Evolutionary conservation across 805 yeast genomes (phyloP).

Genomic region (Yarrowia divulgata): DNA sequence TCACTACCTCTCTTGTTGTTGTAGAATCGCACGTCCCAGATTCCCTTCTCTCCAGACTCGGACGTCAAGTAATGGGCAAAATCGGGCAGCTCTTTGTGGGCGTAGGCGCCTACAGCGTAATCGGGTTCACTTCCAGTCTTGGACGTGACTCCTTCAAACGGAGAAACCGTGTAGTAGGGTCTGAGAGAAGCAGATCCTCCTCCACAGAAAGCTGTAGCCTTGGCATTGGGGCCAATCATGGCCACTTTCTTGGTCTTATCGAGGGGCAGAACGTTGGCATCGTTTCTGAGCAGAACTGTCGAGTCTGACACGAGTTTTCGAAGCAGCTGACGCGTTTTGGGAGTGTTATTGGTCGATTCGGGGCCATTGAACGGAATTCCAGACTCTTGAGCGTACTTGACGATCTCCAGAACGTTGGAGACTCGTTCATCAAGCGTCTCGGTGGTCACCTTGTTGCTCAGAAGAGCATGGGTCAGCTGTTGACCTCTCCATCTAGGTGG

Average conservation of each 20-base stretch:
- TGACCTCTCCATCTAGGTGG: slow-evolving; percentile 57
- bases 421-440: slow-evolving; percentile 59
- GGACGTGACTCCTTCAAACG: slow-evolving; percentile 12
- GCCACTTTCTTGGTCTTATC: slow-evolving; percentile 54
- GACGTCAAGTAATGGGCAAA: slow-evolving; percentile 45
- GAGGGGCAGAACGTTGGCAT: slow-evolving; percentile 57
- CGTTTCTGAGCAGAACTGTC: slow-evolving; percentile 65
- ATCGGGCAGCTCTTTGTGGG: slow-evolving; percentile 51
- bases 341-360: slow-evolving; percentile 56
- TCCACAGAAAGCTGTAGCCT: slow-evolving; percentile 59
- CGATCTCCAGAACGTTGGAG: slow-evolving; percentile 56
- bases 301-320: slow-evolving; percentile 60
- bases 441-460: slow-evolving; percentile 53
- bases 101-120: slow-evolving; percentile 9
- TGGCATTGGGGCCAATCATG: slow-evolving; percentile 68
- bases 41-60: slow-evolving; percentile 41
- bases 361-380: slow-evolving; percentile 56
- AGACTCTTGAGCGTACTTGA: slow-evolving; percentile 55
- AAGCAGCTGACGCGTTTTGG: slow-evolving; percentile 56
- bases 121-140: slow-evolving; percentile 10
- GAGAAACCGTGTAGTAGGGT: slow-evolving; percentile 55
- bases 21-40: slow-evolving; percentile 34
- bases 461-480: slow-evolving; percentile 55
- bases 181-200: slow-evolving; percentile 67
- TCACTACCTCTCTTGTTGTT: slow-evolving; percentile 19